These are phyloP conservation scores for Cephalotrichum gorgonifer DNA, from an alignment of 2,329 filamentous ascomycete species.

Conservation along the genomic window DNA sequence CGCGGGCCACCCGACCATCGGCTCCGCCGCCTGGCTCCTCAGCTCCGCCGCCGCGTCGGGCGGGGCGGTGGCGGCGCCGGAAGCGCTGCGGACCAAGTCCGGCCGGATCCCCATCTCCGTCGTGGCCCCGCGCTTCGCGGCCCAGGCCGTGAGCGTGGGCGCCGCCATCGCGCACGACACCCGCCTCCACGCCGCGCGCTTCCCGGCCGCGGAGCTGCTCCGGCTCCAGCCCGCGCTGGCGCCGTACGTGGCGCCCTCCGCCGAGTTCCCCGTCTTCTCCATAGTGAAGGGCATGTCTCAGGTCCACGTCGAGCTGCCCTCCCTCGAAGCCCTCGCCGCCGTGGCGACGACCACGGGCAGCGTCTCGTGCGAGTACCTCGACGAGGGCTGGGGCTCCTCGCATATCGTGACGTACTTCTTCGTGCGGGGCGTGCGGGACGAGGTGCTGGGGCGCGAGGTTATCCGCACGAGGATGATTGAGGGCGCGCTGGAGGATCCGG, in stretches of 20 bases:
- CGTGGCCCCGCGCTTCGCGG: slow-evolving; percentile 26
- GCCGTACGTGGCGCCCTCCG: slow-evolving; percentile 14
- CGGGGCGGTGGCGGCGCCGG: slow-evolving; percentile 17
- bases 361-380: slow-evolving; percentile 27
- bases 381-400: slow-evolving; percentile 43
- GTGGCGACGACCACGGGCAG: slow-evolving; percentile 22
- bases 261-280: slow-evolving; percentile 39
- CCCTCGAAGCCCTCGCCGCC: slow-evolving; percentile 44
- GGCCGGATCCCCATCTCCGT: slow-evolving; percentile 39
- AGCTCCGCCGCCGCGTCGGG: slow-evolving; percentile 15
- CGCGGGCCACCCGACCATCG: slow-evolving; percentile 53
- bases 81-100: slow-evolving; percentile 42
- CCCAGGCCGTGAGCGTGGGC: slow-evolving; percentile 28
- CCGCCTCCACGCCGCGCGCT: slow-evolving; percentile 42
- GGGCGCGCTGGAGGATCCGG: slow-evolving; percentile 43
- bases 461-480: slow-evolving; percentile 54
- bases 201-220: slow-evolving; percentile 18
- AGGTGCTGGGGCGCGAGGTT: slow-evolving; percentile 15
- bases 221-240: not conserved
- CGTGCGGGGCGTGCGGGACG: slow-evolving; percentile 25
- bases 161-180: slow-evolving; percentile 59
- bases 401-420: slow-evolving; percentile 51
- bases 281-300: slow-evolving; percentile 70
- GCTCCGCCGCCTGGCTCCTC: slow-evolving; percentile 39
- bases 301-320: slow-evolving; percentile 50